Base-by-base conservation (phyloP, 805 yeast species). In the Wickerhamia fluorescens region DNA sequence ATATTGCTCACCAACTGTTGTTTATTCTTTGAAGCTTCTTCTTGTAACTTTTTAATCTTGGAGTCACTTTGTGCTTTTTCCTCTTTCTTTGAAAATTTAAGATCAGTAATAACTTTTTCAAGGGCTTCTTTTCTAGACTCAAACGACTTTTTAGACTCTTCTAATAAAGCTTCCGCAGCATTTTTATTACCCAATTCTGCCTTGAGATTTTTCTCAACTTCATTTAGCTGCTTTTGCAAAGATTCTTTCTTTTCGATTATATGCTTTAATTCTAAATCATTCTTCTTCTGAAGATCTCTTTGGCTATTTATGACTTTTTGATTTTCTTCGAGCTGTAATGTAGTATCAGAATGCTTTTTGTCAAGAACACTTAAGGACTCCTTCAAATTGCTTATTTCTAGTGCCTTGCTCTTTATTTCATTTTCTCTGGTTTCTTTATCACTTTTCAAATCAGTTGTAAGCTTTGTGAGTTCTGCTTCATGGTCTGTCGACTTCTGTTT, bases 401-500 rank as follows among this genome's bases (percentile, higher is more conserved):
- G 11, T 22, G 24, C 26, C 14, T 15, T 16, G 11, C 7, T 14
- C 24, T 11, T 4, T 3, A n/a, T 25, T 12, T 25, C 27, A 17
- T 7, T 12, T 7, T 16, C 16, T 16, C 15, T 14, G 6, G 28
- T 17, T 19, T 24, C 32, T n/a, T 19, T 7, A 11, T 12, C 14
- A 8, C 15, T 17, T 15, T 24, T 18, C 28, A 24, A 29, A 20
- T 29, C 20, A 5, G n/a, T n/a, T n/a, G n/a, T n/a, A n/a, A n/a
- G n/a, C n/a, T n/a, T n/a, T n/a, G n/a, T n/a, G n/a, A n/a, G n/a
- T n/a, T n/a, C n/a, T n/a, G 22, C 23, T 15, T 26, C 24, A 12
- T 16, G 12, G 11, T 12, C 24, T 14, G 15, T 27, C 13, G 31
- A 23, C 17, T 36, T 40, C 3, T 39, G 37, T 12, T 37, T 29